phyloP scores from a whole-genome alignment of 306 rosid genomes.

The Lagenaria siceraria region DNA sequence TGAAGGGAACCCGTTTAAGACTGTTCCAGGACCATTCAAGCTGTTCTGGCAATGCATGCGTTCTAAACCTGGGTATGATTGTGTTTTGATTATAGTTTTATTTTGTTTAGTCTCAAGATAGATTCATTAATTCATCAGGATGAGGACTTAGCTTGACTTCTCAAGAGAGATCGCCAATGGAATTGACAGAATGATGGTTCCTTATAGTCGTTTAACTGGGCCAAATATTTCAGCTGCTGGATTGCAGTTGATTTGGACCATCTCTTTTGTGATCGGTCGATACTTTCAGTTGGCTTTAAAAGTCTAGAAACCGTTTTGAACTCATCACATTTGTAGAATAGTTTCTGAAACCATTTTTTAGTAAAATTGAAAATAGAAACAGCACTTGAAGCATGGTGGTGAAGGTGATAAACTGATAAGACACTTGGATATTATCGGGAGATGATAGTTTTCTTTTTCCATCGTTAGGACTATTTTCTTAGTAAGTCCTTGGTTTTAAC shows the following conservation, averaged over 20 bases:
- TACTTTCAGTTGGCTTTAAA: background rate
- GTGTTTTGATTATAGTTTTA: background rate
- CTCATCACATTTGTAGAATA: background rate
- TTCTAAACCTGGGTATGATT: conserved; percentile 76
- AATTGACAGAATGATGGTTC: background rate
- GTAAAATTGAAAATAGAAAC: background rate
- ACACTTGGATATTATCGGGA: background rate
- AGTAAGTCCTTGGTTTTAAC: background rate
- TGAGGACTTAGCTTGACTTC: background rate
- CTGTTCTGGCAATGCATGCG: conserved; percentile 96
- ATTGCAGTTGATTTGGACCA: background rate
- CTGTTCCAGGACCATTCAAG: conserved; percentile 95
- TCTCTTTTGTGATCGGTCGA: no score
- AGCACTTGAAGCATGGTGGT: background rate
- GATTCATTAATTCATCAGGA: background rate
- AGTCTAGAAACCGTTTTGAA: background rate
- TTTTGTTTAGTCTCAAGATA: background rate
- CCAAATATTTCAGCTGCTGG: background rate
- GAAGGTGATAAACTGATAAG: background rate
- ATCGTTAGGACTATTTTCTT: background rate
- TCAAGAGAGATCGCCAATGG: background rate
- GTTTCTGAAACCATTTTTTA: background rate
- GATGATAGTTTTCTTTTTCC: background rate
- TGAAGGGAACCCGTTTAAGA: conserved; percentile 94
- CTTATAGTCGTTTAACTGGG: background rate